Conservation (phyloP, 177 flowering plant genomes). For the Vitis hybrid region DNA sequence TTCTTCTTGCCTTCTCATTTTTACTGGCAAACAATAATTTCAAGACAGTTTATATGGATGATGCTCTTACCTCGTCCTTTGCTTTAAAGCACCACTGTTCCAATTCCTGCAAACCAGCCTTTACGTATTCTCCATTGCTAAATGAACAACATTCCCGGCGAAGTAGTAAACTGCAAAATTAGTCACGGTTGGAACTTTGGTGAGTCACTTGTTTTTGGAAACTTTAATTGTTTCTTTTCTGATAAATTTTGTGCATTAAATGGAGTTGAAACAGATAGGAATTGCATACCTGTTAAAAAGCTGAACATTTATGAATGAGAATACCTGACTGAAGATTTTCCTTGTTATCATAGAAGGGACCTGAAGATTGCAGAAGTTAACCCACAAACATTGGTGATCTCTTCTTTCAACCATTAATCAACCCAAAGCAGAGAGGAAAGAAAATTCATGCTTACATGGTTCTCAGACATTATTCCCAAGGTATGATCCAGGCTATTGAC, state of each 20-base stretch:
- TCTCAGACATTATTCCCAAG: slow-evolving; percentile 47
- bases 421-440: neutral
- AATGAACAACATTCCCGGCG: slow-evolving; percentile 93
- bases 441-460: slow-evolving; percentile 46
- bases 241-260: neutral
- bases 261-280: slow-evolving; percentile 2
- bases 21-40: slow-evolving; percentile 1
- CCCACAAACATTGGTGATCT: neutral
- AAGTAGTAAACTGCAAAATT: slow-evolving; percentile 57
- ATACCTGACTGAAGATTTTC: slow-evolving; percentile 70
- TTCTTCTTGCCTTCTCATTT: neutral
- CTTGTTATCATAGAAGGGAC: slow-evolving; percentile 64
- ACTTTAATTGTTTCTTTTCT: neutral
- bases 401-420: neutral
- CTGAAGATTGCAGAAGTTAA: slow-evolving; percentile 31
- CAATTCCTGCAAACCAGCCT: slow-evolving; percentile 74
- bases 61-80: slow-evolving; percentile 51
- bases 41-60: neutral
- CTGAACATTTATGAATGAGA: slow-evolving; percentile 82
- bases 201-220: too few species aligned
- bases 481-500: slow-evolving; percentile 49
- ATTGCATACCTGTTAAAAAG: slow-evolving; percentile 67
- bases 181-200: neutral
- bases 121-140: slow-evolving; percentile 87
- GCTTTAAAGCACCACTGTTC: slow-evolving; percentile 79